phyloP scores from a whole-genome alignment of 1,284 basidiomycete species.

The Naganishia cerealis region DNA sequence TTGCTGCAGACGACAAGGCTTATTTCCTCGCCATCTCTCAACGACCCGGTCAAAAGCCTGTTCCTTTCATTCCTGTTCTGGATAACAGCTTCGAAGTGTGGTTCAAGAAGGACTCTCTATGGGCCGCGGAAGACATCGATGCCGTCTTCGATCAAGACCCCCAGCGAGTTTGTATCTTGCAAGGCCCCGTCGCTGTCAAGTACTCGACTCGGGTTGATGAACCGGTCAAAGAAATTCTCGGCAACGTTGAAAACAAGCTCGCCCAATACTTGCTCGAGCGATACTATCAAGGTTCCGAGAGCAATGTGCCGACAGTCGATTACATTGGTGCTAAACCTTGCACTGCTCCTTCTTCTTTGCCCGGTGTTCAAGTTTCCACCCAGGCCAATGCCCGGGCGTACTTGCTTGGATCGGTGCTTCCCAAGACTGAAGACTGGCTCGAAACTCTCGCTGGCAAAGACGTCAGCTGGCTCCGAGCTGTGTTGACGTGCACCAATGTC shows the following conservation, averaged over 20 bases:
- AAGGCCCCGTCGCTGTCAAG: slow-evolving; percentile 91
- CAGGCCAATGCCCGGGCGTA: slow-evolving; percentile 61
- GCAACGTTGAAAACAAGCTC: slow-evolving; percentile 77
- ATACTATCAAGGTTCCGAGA: slow-evolving; percentile 75
- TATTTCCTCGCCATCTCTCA: slow-evolving; percentile 95
- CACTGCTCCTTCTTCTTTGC: slow-evolving; percentile 53
- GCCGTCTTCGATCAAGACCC: slow-evolving; percentile 98
- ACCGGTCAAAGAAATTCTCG: slow-evolving; percentile 87
- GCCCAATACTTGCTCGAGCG: slow-evolving; percentile 77
- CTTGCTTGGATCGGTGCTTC: slow-evolving; percentile 62
- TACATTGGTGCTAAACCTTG: slow-evolving; percentile 69
- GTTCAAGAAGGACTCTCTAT: slow-evolving; percentile 99
- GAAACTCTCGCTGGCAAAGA: slow-evolving; percentile 76
- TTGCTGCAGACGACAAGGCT: slow-evolving; percentile 91
- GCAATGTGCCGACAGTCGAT: slow-evolving; percentile 76
- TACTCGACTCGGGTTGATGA: slow-evolving; percentile 86
- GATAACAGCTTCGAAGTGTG: slow-evolving; percentile 92
- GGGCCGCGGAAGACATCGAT: slow-evolving; percentile 97
- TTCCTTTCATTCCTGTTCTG: slow-evolving; percentile 96
- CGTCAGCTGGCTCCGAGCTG: slow-evolving; percentile 82
- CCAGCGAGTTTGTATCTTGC: slow-evolving; percentile 94
- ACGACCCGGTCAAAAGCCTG: slow-evolving; percentile 94
- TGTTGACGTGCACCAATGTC: slow-evolving; percentile 76
- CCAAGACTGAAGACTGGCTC: slow-evolving; percentile 72
- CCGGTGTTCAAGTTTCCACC: slow-evolving; percentile 59